Evolutionary conservation across 768 basidiomycete species (phyloP), one percentile per base, ranked within the genome.

Genomic region (Cystoderma amianthinum): DNA sequence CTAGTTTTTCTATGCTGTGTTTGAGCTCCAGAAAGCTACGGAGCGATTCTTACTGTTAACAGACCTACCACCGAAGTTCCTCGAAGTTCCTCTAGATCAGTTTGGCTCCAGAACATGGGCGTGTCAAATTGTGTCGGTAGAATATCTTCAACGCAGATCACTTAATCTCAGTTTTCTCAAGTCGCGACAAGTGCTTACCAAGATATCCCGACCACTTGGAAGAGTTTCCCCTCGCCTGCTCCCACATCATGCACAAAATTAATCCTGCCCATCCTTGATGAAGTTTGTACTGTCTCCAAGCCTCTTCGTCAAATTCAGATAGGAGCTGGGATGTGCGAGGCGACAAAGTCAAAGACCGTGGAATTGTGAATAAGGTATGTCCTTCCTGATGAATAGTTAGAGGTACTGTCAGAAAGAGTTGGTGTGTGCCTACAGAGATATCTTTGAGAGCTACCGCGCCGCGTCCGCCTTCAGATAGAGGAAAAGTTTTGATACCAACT

Each of bases 211-310:
- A 53, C 92, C 91, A 89, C 41, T 64, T 78, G 36, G 88, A 85
- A 15, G 66, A 53, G 2, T 63, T 43, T 1, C 80, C 80, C 47
- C 71, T 71, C 3, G 80, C 74, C 41, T 76, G 76, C 60, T 99
- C 96, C 87, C 89, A 96, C 86, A 98, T 90, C 81, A 99, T 85
- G 48, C 83, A 88, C 28, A 98, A 67, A 44, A 99, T 97, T 34
- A 97, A 63, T 2, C 85, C 85, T 1, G 74, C 67, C 96, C 96
- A 99, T 5, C 91, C 82, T 42, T 74, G 62, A 38, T 82, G 68
- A 44, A 97, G 59, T 15, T 64, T 61, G 42, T 66, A 58, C 17
- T 57, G 59, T 48, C 65, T 76, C 93, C 93, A 97, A 21, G 71
- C 72, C 9, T 70, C 67, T 5, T 61, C 38, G 13, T 84, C 80